phyloP scores from a whole-genome alignment of 441 rosid genomes.

The Jatropha podagrica region DNA sequence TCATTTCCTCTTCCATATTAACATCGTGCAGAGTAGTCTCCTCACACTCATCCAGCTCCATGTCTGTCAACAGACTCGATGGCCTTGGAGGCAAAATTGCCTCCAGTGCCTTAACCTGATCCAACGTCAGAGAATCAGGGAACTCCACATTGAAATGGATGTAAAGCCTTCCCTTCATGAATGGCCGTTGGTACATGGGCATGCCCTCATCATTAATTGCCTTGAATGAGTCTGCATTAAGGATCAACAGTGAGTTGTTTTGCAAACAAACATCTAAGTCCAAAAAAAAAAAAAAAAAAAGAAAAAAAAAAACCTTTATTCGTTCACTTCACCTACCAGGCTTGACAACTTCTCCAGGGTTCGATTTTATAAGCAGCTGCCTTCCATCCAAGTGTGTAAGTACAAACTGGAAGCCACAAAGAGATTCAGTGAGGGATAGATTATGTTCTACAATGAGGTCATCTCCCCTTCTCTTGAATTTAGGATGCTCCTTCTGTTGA shows the following conservation, averaged over 20 bases:
- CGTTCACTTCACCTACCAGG: slow-evolving; percentile 44
- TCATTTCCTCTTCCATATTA: slow-evolving; percentile 73
- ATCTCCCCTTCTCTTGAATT: slow-evolving; percentile 72
- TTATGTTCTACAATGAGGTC: slow-evolving; percentile 69
- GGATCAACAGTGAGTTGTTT: neutral
- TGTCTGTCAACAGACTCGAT: slow-evolving; percentile 40
- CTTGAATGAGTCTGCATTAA: slow-evolving; percentile 56
- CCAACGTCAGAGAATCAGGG: slow-evolving; percentile 61
- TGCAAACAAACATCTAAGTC: neutral
- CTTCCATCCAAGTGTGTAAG: slow-evolving; percentile 70
- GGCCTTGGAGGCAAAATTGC: slow-evolving; percentile 49
- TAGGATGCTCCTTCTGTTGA: slow-evolving; percentile 82
- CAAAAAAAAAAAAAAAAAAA: neutral
- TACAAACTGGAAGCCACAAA: slow-evolving; percentile 73
- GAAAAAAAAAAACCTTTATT: neutral
- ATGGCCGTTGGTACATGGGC: slow-evolving; percentile 66
- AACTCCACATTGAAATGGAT: slow-evolving; percentile 76
- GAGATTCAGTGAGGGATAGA: slow-evolving; percentile 65
- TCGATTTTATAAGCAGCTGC: slow-evolving; percentile 73
- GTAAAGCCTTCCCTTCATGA: slow-evolving; percentile 79
- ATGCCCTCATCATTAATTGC: slow-evolving; percentile 79
- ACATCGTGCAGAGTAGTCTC: slow-evolving; percentile 77
- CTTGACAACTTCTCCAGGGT: slow-evolving; percentile 74
- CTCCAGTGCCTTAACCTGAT: slow-evolving; percentile 65
- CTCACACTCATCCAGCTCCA: slow-evolving; percentile 82